A percentile compares a stretch with the other conserved stretches of the same genome.
phyloP scores from a whole-genome alignment of 2,329 filamentous ascomycete species.

The Sclerotinia trifoliorum region DNA sequence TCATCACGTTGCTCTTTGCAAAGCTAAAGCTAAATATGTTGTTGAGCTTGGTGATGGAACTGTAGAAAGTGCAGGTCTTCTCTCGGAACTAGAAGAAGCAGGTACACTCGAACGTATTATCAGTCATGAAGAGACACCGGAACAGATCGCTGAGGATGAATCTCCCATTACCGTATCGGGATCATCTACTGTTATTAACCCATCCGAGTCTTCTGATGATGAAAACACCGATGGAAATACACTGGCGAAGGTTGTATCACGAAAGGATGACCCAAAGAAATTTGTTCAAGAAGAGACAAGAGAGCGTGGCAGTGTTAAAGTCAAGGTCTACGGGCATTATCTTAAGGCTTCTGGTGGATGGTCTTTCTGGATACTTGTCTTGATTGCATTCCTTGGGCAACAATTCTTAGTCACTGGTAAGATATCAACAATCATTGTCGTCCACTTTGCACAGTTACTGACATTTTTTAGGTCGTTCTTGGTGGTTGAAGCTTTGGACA shows the following conservation, averaged over 20 bases:
- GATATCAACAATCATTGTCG: slow-evolving; percentile 27
- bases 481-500: slow-evolving; percentile 66
- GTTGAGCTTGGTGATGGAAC: slow-evolving; percentile 70
- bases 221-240: slow-evolving; percentile 45
- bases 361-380: slow-evolving; percentile 56
- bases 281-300: slow-evolving; percentile 76
- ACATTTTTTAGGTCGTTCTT: slow-evolving; percentile 49
- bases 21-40: slow-evolving; percentile 69
- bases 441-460: slow-evolving; percentile 6
- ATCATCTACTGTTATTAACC: slow-evolving; percentile 53
- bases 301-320: slow-evolving; percentile 67
- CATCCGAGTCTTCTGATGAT: slow-evolving; percentile 48
- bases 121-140: slow-evolving; percentile 51
- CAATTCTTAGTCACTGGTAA: slow-evolving; percentile 55
- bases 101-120: slow-evolving; percentile 58
- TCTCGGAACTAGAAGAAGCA: slow-evolving; percentile 61
- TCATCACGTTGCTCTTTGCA: slow-evolving; percentile 71
- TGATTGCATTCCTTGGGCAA: slow-evolving; percentile 54
- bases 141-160: slow-evolving; percentile 51
- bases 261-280: slow-evolving; percentile 55
- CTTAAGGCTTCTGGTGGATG: slow-evolving; percentile 64
- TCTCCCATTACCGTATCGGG: slow-evolving; percentile 26
- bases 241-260: slow-evolving; percentile 52
- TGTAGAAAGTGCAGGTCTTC: slow-evolving; percentile 61
- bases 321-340: slow-evolving; percentile 66